Base-by-base conservation (phyloP, 768 basidiomycete genomes). In the Lactarius pseudohatsudake region DNA sequence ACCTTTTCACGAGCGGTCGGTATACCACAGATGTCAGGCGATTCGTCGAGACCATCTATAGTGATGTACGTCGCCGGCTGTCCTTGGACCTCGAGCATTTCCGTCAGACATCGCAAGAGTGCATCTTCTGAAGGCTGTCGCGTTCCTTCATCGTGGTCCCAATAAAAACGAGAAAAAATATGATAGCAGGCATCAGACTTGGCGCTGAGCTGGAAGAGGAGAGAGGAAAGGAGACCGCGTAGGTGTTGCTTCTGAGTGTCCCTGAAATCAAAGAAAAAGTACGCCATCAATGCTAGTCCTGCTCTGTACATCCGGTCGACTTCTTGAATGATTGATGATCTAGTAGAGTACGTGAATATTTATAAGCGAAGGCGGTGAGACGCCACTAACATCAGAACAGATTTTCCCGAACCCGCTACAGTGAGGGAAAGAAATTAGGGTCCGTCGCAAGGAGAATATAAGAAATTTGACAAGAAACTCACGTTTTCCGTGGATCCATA, bases 281-380 rank as follows among this genome's bases (percentile, higher is more conserved):
- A 38, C 11, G 53, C 61, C 15, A 62, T 26, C 2, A 34, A 40
- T 11, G 61, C 61, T 38, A 41, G 38, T 41, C 50, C 61, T 36
- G 20, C 13, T 36, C 54, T 55, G 61, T 36, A 53, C 22, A 62
- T 53, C 32, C 53, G n/a, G 10, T 62, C 32, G 18, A 62, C 40
- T n/a, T 62, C 32, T 22, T 62, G 34, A 28, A 62, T 56, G 26
- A 62, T 62, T 41, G 61, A 26, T 13, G 61, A 63, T 3, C 62
- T 63, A 28, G 28, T 11, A 7, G 15, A 36, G 2, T 16, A 1
- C 32, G 7, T 38, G 53, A 53, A 41, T 38, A 22, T 3, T n/a
- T n/a, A 13, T 2, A n/a, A 61, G n/a, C 26, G 18, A 10, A 53
- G 20, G 36, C 15, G 10, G 1, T 18, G 30, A 30, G 16, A 56